Conservation (phyloP, 495 filamentous ascomycete genomes). For the Penicillium argentinense region DNA sequence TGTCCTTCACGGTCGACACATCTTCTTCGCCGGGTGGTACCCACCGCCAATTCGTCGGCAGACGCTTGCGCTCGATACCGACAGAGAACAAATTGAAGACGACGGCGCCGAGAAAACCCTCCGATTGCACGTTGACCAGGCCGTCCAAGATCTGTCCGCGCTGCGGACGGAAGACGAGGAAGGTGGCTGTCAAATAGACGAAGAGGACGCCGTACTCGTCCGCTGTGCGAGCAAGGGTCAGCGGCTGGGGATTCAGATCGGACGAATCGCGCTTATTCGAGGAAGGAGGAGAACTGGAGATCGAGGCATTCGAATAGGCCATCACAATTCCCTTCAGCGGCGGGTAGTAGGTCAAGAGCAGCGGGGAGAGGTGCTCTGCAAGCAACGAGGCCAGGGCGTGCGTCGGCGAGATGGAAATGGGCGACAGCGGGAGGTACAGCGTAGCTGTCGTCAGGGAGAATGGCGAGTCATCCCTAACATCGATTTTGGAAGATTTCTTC, state of each 20-base stretch:
- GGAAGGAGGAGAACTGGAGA: constrained; percentile 38
- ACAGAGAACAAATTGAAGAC: constrained; percentile 77
- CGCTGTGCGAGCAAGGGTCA: constrained; percentile 54
- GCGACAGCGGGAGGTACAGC: constrained; percentile 69
- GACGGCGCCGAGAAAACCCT: constrained; percentile 67
- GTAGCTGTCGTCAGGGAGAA: constrained; percentile 63
- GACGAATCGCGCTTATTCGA: constrained; percentile 25
- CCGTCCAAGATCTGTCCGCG: constrained; percentile 61
- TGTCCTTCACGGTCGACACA: constrained; percentile 16
- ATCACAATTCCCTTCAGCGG: constrained; percentile 69
- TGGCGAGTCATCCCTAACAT: no score
- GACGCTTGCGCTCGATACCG: constrained; percentile 61
- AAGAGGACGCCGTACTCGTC: constrained; percentile 69
- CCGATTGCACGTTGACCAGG: constrained; percentile 70
- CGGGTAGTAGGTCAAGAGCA: constrained; percentile 73
- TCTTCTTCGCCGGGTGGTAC: constrained; percentile 43
- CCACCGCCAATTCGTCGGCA: constrained; percentile 71
- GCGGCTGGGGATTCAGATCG: constrained; percentile 36
- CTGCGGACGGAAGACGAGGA: constrained; percentile 66
- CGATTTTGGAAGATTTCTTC: constrained; percentile 16
- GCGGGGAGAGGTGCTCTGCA: constrained; percentile 73
- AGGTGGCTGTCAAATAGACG: constrained; percentile 72
- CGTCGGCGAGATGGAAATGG: constrained; percentile 62
- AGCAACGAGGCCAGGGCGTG: constrained; percentile 65
- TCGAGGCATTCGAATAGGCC: constrained; percentile 62